Conservation (phyloP, 2,329 filamentous ascomycete genomes). For the Colletotrichum horii region DNA sequence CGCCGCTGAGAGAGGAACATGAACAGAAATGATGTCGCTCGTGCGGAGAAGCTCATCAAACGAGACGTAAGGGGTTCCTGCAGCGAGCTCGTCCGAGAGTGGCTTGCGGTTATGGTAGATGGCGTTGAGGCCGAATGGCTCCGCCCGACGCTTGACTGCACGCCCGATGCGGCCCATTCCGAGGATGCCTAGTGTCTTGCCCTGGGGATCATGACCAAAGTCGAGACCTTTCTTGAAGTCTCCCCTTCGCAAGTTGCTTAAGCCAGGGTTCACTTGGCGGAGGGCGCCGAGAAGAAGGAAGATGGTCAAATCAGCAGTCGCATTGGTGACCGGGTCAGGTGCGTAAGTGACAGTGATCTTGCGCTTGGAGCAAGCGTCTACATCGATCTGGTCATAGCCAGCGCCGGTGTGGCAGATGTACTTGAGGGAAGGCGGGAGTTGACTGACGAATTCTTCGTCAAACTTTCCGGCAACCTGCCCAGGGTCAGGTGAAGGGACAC, state of each 20-base stretch:
- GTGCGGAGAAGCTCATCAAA: slow-evolving; percentile 59
- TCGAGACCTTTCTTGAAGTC: slow-evolving; percentile 27
- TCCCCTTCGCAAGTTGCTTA: slow-evolving; percentile 24
- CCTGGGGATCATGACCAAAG: slow-evolving; percentile 39
- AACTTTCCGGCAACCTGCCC: slow-evolving; percentile 34
- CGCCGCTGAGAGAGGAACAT: slow-evolving; percentile 54
- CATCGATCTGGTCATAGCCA: slow-evolving; percentile 33
- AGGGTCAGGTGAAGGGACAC: neutral
- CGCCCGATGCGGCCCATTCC: slow-evolving; percentile 42
- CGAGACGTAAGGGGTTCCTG: slow-evolving; percentile 43
- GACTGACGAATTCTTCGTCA: slow-evolving; percentile 48
- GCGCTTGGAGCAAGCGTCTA: slow-evolving; percentile 25
- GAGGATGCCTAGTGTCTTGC: slow-evolving; percentile 39
- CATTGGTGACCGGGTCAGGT: slow-evolving; percentile 43
- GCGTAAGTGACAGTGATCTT: slow-evolving; percentile 29
- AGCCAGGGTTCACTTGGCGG: slow-evolving; percentile 32
- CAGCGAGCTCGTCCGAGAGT: slow-evolving; percentile 25
- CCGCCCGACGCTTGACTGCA: slow-evolving; percentile 45
- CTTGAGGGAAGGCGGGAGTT: slow-evolving; percentile 47
- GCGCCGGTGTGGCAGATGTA: slow-evolving; percentile 38
- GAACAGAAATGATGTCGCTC: slow-evolving; percentile 60
- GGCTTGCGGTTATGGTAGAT: slow-evolving; percentile 55
- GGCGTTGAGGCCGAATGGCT: slow-evolving; percentile 54
- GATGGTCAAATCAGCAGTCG: slow-evolving; percentile 38
- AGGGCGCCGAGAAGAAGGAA: slow-evolving; percentile 33